Evolutionary conservation across 1,284 basidiomycete genomes (phyloP), one percentile per base, ranked within the genome.

Genomic region (Microbotryum scabiosae): DNA sequence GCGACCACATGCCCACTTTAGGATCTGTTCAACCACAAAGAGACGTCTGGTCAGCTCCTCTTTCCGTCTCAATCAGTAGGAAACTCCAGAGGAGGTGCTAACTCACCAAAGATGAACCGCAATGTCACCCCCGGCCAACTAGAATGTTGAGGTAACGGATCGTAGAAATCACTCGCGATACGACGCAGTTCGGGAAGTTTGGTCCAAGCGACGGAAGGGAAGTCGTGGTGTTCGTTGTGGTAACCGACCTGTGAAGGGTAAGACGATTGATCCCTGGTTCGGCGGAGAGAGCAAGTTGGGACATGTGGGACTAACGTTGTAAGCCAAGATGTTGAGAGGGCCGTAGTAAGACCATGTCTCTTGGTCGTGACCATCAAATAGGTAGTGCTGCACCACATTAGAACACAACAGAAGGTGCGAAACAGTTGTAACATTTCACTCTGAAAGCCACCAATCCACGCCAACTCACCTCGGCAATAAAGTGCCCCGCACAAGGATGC

Each of bases 161-260:
- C 88, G 77, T 98, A 98, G 75, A 88, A 96, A 75, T 98, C 94
- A 7, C 86, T 87, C 1, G 92, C 93, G 56, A 97, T 80, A 5
- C 80, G 79, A 28, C 85, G 84, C 20, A 98, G 82, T 10, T 84
- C 81, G 0, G 92, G 90, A 0, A 98, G 82, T n/a, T 88, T 83
- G 10, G 91, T 97, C 94, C 94, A 98, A 0, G 96, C 83, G 1
- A 98, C 79, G 3, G 90, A 68, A 28, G 94, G 93, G 77, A 98
- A 98, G 76, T 98, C 94, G 77, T 98, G 94, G 76, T 98, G 94
- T 74, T 98, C 94, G 76, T 97, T 97, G 75, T 97, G 94, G 74
- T 97, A 97, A 50, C 94, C 94, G 60, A 97, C 88, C 20, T 51
- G 50, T 16, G 23, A n/a, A 28, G 30, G 14, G 50, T 57, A 45